Base-by-base conservation (phyloP, 2,329 filamentous ascomycete genomes). In the Pyricularia grisea region DNA sequence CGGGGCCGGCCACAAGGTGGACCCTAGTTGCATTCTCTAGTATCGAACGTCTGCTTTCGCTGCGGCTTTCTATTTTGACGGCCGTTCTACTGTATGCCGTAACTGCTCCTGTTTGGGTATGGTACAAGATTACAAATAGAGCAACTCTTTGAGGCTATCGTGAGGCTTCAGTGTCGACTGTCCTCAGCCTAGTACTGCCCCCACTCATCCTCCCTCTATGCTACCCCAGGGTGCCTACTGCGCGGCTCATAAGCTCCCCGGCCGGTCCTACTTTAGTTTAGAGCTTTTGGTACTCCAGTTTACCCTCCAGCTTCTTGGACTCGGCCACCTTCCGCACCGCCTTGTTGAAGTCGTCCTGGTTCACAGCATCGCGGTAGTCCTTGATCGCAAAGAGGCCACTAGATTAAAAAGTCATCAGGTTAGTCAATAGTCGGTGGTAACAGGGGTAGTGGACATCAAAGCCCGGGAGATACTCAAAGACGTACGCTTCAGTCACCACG, bases 281-380 rank as follows among this genome's bases (percentile, higher is more conserved):
- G 81, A 97, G 84, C 83, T 97, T 97, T 87, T 97, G 91, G 82
- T 97, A 98, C 80, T 98, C 94, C 67, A 98, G 85, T 84, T 98
- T 98, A 81, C 95, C 94, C 81, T 99, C 95, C 75, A 99, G 82
- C 83, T 99, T 99, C 92, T 99, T 99, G 71, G 92, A 87, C 81
- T 99, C 95, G 20, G 92, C 93, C 74, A 99, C 91, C 87, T 99
- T 99, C 74, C 95, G 90, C 68, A 99, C 95, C 4, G 95, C 95
- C 83, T 97, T 97, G 85, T 97, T 99, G 88, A 98, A 97, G 78
- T 99, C 95, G 76, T 99, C 95, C 79, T 99, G 95, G 81, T 92
- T 98, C 81, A 99, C 92, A 14, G 93, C 89, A 75, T 99, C 95
- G 71, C 96, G 86, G 79, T 98, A 97, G 77, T 97, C 95, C 81